phyloP scores from a whole-genome alignment of 1,284 basidiomycete species.

The Heterobasidion occidentale region DNA sequence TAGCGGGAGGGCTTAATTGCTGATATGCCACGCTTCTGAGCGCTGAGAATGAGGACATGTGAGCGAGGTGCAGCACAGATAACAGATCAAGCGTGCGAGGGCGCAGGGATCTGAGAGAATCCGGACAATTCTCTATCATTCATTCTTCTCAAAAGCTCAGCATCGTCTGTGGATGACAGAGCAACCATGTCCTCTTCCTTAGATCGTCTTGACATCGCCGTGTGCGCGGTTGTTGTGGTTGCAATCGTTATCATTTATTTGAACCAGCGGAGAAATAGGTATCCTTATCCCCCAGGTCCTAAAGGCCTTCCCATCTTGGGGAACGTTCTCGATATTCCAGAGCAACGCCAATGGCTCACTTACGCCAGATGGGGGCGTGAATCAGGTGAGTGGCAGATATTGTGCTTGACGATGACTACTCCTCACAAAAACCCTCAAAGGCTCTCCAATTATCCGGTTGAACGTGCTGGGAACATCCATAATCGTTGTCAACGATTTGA shows the following conservation, averaged over 20 bases:
- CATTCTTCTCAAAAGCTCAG: no score
- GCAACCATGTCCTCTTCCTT: no score
- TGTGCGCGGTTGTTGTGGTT: background rate
- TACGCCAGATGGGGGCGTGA: background rate
- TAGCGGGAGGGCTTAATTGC: no score
- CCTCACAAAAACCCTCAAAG: background rate
- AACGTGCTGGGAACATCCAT: background rate
- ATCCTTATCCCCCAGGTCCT: background rate
- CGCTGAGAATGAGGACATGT: no score
- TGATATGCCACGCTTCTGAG: no score
- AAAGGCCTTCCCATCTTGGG: background rate
- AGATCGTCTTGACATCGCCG: background rate
- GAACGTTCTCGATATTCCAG: background rate
- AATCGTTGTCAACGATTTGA: background rate
- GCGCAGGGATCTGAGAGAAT: no score
- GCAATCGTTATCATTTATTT: background rate
- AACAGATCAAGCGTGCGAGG: no score
- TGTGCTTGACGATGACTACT: background rate
- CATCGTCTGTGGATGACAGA: no score
- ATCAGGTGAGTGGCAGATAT: background rate
- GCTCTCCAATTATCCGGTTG: background rate
- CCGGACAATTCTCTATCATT: no score
- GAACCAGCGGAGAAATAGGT: background rate
- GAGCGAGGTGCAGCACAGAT: no score
- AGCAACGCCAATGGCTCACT: background rate